Percentiles rank a stretch among this genome's conserved stretches.
Conservation (phyloP, 768 basidiomycete genomes). For the Amylocystis lapponica region DNA sequence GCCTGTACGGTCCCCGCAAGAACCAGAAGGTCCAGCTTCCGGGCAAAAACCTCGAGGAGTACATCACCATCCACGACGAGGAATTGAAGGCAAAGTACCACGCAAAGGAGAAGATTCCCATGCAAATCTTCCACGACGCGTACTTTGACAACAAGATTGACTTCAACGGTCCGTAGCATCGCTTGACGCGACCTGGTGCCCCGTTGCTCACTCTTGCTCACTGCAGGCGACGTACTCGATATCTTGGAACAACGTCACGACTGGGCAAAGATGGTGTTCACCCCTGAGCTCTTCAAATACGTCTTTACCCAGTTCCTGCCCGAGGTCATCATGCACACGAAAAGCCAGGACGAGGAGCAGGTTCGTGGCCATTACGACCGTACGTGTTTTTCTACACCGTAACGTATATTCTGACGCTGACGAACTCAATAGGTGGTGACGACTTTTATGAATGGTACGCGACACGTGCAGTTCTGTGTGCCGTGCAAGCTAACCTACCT, state of each 20-base stretch:
- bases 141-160: constrained; percentile 96
- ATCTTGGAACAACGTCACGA: constrained; percentile 93
- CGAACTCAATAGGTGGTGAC: constrained; percentile 91
- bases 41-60: constrained; percentile 80
- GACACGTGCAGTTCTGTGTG: background rate
- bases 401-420: constrained; percentile 5
- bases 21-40: constrained; percentile 86
- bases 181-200: constrained; percentile 6
- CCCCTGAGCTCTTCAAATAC: constrained; percentile 88
- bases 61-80: constrained; percentile 84
- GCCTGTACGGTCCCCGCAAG: constrained; percentile 70
- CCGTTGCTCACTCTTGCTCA: background rate
- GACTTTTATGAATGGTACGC: constrained; percentile 89
- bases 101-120: constrained; percentile 89
- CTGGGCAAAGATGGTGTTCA: constrained; percentile 91
- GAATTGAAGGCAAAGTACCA: constrained; percentile 76
- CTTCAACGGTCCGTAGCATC: constrained; percentile 69
- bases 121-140: constrained; percentile 96
- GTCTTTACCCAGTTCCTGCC: constrained; percentile 84
- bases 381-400: constrained; percentile 28
- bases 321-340: constrained; percentile 92
- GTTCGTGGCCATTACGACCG: constrained; percentile 96
- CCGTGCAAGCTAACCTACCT: background rate
- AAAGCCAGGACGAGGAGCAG: constrained; percentile 89
- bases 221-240: constrained; percentile 84